Evolutionary conservation across 2,329 filamentous ascomycete genomes (phyloP).

Genomic region (Aspergillaceae sp.): DNA sequence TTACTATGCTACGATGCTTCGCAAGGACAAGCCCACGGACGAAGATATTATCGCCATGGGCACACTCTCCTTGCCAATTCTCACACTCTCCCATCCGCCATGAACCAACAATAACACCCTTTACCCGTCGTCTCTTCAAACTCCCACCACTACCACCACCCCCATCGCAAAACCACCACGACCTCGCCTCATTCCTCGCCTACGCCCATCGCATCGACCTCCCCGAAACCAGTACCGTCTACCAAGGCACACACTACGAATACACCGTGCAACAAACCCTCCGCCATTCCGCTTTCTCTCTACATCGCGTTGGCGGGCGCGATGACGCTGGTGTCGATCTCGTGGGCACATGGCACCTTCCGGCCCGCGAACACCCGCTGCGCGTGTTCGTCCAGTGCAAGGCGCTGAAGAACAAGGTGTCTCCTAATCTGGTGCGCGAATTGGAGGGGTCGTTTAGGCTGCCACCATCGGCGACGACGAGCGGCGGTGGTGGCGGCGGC

Average conservation of each 20-base stretch:
- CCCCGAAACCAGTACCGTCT: constrained; percentile 30
- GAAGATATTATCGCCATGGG: no score
- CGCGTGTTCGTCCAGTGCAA: constrained; percentile 42
- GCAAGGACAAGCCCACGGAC: no score
- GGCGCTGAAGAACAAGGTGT: constrained; percentile 33
- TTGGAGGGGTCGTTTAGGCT: constrained; percentile 61
- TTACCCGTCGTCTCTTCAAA: constrained; percentile 29
- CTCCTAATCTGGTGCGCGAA: constrained; percentile 38
- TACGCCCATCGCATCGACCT: constrained; percentile 33
- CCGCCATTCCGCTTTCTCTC: constrained; percentile 30
- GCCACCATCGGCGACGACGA: constrained; percentile 43
- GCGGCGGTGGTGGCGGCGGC: constrained; percentile 52
- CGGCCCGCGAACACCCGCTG: constrained; percentile 23
- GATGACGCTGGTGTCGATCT: constrained; percentile 41
- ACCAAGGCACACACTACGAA: constrained; percentile 41
- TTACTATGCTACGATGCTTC: not conserved
- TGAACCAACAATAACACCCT: constrained; percentile 21
- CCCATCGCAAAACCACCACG: constrained; percentile 27
- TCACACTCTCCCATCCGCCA: constrained; percentile 5
- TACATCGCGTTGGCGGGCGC: constrained; percentile 38
- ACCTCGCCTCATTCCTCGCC: constrained; percentile 32
- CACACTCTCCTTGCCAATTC: constrained; percentile 4
- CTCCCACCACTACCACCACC: constrained; percentile 26
- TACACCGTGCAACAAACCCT: constrained; percentile 36
- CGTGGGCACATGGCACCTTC: constrained; percentile 38